These are phyloP conservation scores for Nicotiana obtusifolia DNA, from an alignment of 257 asterid genomes.

Conservation along the genomic window DNA sequence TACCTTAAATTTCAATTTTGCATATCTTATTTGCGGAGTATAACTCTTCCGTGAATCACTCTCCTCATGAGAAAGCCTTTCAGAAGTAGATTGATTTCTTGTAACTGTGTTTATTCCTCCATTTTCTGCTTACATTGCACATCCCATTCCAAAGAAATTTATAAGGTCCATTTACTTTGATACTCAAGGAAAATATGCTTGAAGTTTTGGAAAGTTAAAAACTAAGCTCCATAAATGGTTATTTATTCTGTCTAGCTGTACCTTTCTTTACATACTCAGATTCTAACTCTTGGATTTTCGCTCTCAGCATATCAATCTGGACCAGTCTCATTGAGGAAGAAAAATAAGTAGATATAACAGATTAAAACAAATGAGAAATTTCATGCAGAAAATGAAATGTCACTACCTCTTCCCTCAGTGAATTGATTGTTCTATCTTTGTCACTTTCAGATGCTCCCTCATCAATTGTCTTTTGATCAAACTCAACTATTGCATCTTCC, in stretches of 20 bases:
- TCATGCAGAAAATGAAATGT: slow-evolving; percentile 6
- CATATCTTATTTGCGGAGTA: slow-evolving; percentile 73
- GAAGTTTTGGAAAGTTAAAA: slow-evolving; percentile 11
- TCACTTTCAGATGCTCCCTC: slow-evolving; percentile 30
- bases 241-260: slow-evolving; percentile 14
- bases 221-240: slow-evolving; percentile 7
- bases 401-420: slow-evolving; percentile 66
- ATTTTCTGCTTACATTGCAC: slow-evolving; percentile 33
- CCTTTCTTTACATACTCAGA: slow-evolving; percentile 40
- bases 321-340: slow-evolving; percentile 7
- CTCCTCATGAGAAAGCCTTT: slow-evolving; percentile 27
- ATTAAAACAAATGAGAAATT: slow-evolving; percentile 2
- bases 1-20: slow-evolving; percentile 82
- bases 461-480: slow-evolving; percentile 28
- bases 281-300: slow-evolving; percentile 51
- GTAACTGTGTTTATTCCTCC: slow-evolving; percentile 21
- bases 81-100: slow-evolving; percentile 31
- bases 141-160: neutral
- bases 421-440: slow-evolving; percentile 40
- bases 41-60: slow-evolving; percentile 49
- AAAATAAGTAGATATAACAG: slow-evolving; percentile 20
- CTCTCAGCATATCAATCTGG: slow-evolving; percentile 67
- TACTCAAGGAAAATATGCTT: neutral
- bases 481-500: slow-evolving; percentile 30
- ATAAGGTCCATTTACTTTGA: slow-evolving; percentile 6